These are phyloP conservation scores for Ustilago tritici DNA, from an alignment of 1,284 basidiomycete genomes.

Conservation along the genomic window DNA sequence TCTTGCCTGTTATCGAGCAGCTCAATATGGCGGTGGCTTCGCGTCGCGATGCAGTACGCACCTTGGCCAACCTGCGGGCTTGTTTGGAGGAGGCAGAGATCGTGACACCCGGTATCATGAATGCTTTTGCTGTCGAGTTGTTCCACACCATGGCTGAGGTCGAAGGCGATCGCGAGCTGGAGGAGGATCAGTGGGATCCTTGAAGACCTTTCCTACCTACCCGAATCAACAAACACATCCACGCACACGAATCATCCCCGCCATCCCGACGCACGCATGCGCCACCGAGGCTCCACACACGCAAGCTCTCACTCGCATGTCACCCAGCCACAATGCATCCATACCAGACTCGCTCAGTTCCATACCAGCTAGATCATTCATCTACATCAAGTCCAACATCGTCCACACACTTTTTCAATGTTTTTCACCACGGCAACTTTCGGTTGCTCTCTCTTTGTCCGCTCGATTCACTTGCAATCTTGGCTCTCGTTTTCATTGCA, in stretches of 20 bases:
- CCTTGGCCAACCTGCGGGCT: conserved; percentile 48
- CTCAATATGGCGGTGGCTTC: conserved; percentile 59
- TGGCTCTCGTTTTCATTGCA: conserved; percentile 13
- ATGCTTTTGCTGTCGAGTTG: conserved; percentile 64
- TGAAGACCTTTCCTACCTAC: neutral
- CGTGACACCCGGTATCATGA: conserved; percentile 64
- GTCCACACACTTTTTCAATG: neutral
- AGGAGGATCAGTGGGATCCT: conserved; percentile 50
- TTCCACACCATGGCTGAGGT: conserved; percentile 63
- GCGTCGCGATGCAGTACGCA: conserved; percentile 53
- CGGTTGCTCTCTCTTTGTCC: neutral
- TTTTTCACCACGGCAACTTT: neutral
- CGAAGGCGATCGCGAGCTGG: conserved; percentile 47
- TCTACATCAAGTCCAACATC: neutral
- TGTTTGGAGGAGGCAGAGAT: conserved; percentile 58
- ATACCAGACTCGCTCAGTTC: neutral
- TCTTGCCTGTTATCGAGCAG: conserved; percentile 63
- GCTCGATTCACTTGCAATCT: neutral
- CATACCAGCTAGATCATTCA: conserved; percentile 5
- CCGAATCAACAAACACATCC: neutral
- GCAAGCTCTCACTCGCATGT: neutral
- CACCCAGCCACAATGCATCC: too few species aligned
- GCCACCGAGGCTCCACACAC: conserved; percentile 16
- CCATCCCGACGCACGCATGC: neutral
- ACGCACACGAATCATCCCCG: neutral